Evolutionary conservation across 2,329 filamentous ascomycete genomes (phyloP), one percentile per base, ranked within the genome.

Genomic region (Clonostachys byssicola): DNA sequence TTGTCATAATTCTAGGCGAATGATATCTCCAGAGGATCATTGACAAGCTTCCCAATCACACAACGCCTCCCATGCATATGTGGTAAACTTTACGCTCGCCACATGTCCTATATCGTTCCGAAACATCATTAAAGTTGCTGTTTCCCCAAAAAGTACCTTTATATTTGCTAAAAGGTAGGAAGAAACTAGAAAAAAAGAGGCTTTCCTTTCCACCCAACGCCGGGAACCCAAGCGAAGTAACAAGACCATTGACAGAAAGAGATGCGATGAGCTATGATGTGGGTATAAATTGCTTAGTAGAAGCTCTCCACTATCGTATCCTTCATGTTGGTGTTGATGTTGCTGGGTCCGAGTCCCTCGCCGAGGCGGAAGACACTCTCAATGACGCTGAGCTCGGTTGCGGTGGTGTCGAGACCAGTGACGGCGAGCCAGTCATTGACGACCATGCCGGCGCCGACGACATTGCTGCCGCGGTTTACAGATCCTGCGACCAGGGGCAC

Each of bases 231-330:
- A 30, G 23, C 23, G 23, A 30, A 46, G 42, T 34, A 40, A 38
- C 45, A 41, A 34, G 23, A 33, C 45, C 40, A 42, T 30, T 40
- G 42, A 53, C 51, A 49, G 44, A 47, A 56, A 45, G 56, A 30
- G 23, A 30, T 30, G 23, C 23, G 23, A 30, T 30, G 23, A 30
- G 23, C 23, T 30, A 30, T 30, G 23, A 30, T 30, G 23, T 30
- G 23, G 23, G 23, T 30, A 30, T 30, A 30, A 30, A 30, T 30
- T 9, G 34, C 60, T 78, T 79, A 99, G 76, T 99, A 99, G 75
- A 97, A 99, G 60, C 89, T 95, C 77, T 99, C 94, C 52, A 99
- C 94, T 83, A 99, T 95, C 55, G 91, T 94, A 68, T 97, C 92
- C 81, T 96, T 97, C 76, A 96, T 85, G 57, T 74, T 85, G 45